These are phyloP conservation scores for Tephrocybe sp. DNA, from an alignment of 768 basidiomycete genomes.

Conservation along the genomic window DNA sequence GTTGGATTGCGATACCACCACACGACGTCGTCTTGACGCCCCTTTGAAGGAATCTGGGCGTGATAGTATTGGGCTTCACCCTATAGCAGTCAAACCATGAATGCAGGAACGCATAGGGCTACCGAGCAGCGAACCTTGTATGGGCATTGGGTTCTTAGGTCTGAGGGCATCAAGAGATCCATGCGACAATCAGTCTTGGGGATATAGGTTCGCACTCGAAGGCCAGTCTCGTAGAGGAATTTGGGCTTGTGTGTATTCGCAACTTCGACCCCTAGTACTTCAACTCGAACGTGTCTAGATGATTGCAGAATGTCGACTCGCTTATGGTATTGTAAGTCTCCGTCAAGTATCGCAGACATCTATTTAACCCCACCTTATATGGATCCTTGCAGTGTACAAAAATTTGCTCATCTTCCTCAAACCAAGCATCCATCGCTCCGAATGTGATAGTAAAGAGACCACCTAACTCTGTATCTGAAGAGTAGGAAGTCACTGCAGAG, in stretches of 20 bases:
- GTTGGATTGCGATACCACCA: constrained; percentile 64
- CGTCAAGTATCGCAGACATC: neutral
- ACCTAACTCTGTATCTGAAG: constrained; percentile 30
- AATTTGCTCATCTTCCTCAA: constrained; percentile 66
- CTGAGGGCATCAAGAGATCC: constrained; percentile 47
- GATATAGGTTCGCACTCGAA: constrained; percentile 59
- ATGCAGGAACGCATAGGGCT: neutral
- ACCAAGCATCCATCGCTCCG: constrained; percentile 56
- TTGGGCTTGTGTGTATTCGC: constrained; percentile 53
- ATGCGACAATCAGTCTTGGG: constrained; percentile 53
- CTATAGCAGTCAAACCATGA: constrained; percentile 26
- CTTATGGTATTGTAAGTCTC: constrained; percentile 27
- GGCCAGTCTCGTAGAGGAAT: constrained; percentile 56
- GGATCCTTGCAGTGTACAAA: constrained; percentile 64
- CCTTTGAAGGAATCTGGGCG: constrained; percentile 42
- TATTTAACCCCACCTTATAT: constrained; percentile 48
- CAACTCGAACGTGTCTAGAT: constrained; percentile 58
- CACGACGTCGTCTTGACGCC: constrained; percentile 44
- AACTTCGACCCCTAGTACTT: constrained; percentile 59
- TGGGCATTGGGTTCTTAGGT: constrained; percentile 48
- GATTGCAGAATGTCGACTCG: constrained; percentile 60
- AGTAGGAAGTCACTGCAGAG: constrained; percentile 32
- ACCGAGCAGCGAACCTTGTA: constrained; percentile 49
- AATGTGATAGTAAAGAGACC: constrained; percentile 51
- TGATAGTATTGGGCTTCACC: constrained; percentile 60